These are phyloP conservation scores for Paecilomyces sp. DNA, from an alignment of 2,329 filamentous ascomycete species.

Conservation along the genomic window DNA sequence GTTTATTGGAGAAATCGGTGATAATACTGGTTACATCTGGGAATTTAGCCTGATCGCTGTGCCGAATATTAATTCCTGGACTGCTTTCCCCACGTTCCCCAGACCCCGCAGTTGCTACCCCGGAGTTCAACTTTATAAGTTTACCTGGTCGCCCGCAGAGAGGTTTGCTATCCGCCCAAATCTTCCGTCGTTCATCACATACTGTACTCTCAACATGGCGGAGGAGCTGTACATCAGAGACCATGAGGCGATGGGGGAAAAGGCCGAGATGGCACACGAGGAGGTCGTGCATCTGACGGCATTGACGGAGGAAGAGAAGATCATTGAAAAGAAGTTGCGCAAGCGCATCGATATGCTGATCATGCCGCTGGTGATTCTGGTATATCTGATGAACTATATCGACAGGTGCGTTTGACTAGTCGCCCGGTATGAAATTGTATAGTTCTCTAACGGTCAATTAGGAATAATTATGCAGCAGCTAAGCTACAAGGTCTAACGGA, in stretches of 20 bases:
- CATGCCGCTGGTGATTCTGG: conserved; percentile 34
- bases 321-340: conserved; percentile 30
- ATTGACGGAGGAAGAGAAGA: conserved; percentile 23
- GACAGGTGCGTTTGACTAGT: conserved; percentile 26
- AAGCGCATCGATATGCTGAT: conserved; percentile 30
- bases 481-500: conserved; percentile 35
- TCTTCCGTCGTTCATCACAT: background rate
- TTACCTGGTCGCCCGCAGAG: background rate
- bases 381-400: conserved; percentile 41
- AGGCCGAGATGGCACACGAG: conserved; percentile 11
- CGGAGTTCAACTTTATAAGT: background rate
- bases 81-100: background rate
- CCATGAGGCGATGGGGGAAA: conserved; percentile 12
- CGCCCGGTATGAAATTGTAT: background rate
- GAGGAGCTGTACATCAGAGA: conserved; percentile 4
- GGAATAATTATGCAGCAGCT: conserved; percentile 42
- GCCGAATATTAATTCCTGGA: background rate
- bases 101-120: background rate
- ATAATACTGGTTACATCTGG: background rate
- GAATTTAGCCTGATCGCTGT: background rate
- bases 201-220: conserved; percentile 1
- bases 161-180: background rate
- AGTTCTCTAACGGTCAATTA: background rate
- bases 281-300: conserved; percentile 7
- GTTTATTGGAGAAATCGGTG: background rate